These are phyloP conservation scores for Echinochloa phyllopogon DNA, from an alignment of 176 grass and related monocot species.

Conservation along the genomic window DNA sequence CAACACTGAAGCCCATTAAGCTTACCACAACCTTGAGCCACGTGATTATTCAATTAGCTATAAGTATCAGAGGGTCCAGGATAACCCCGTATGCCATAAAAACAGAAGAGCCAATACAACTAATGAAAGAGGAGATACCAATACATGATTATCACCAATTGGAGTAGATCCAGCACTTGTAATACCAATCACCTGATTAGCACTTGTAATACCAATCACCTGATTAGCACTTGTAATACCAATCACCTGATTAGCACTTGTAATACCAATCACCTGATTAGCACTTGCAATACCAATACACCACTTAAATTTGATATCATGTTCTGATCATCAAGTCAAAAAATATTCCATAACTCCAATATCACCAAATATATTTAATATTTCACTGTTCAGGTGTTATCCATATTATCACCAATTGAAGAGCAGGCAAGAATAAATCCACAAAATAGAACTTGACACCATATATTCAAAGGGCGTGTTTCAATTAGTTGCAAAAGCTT, in stretches of 20 bases:
- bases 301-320: constrained; percentile 33
- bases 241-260: constrained; percentile 48
- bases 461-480: constrained; percentile 29
- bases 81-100: constrained; percentile 56
- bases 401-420: constrained; percentile 46
- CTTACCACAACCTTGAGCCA: constrained; percentile 77
- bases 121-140: constrained; percentile 60
- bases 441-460: constrained; percentile 39
- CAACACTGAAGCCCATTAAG: constrained; percentile 60
- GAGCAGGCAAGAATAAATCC: constrained; percentile 41
- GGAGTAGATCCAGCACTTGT: constrained; percentile 43
- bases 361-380: constrained; percentile 40
- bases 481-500: constrained; percentile 58
- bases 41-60: constrained; percentile 65
- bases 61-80: constrained; percentile 57
- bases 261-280: constrained; percentile 52
- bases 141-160: constrained; percentile 45
- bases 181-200: constrained; percentile 51
- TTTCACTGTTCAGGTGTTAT: constrained; percentile 48
- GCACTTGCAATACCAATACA: constrained; percentile 41
- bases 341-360: constrained; percentile 38
- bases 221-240: constrained; percentile 45
- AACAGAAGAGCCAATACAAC: constrained; percentile 56
- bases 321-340: constrained; percentile 33
- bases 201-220: constrained; percentile 48